phyloP scores from a whole-genome alignment of 345 rosid species.

The Fremontodendron californicum region DNA sequence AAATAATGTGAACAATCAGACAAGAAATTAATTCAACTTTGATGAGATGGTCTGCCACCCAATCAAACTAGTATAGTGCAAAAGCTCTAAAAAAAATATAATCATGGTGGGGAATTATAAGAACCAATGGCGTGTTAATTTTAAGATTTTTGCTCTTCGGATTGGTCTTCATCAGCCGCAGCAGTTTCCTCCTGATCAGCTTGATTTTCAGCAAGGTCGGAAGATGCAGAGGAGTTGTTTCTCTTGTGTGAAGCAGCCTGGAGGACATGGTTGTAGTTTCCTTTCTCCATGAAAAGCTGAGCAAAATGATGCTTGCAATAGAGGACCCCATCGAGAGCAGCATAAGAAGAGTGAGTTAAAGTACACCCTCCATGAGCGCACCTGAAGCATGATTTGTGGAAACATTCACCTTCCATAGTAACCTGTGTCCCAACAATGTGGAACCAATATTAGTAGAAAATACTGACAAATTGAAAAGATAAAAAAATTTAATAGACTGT shows the following conservation, averaged over 20 bases:
- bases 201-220: conserved; percentile 36
- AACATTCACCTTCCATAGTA: conserved; percentile 89
- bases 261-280: conserved; percentile 81
- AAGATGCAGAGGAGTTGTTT: conserved; percentile 41
- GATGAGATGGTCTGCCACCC: background rate
- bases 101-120: background rate
- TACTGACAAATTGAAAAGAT: background rate
- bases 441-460: background rate
- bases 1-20: background rate
- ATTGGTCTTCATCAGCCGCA: conserved; percentile 14
- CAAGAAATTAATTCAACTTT: background rate
- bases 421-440: conserved; percentile 37
- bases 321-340: conserved; percentile 79
- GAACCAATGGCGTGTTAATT: background rate
- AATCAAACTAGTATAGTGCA: background rate
- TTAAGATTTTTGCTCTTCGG: conserved; percentile 22
- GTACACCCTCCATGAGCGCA: conserved; percentile 94
- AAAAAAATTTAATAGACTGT: background rate
- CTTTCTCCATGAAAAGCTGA: conserved; percentile 95
- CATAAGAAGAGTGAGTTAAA: conserved; percentile 91
- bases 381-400: conserved; percentile 92
- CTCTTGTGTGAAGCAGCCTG: conserved; percentile 64
- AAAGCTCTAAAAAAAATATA: background rate
- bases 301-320: conserved; percentile 97
- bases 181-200: conserved; percentile 19